Percentiles rank a stretch among this genome's conserved stretches.
Evolutionary conservation across 2,329 filamentous ascomycete genomes (phyloP).

Genomic region (Pseudocercospora ulei): DNA sequence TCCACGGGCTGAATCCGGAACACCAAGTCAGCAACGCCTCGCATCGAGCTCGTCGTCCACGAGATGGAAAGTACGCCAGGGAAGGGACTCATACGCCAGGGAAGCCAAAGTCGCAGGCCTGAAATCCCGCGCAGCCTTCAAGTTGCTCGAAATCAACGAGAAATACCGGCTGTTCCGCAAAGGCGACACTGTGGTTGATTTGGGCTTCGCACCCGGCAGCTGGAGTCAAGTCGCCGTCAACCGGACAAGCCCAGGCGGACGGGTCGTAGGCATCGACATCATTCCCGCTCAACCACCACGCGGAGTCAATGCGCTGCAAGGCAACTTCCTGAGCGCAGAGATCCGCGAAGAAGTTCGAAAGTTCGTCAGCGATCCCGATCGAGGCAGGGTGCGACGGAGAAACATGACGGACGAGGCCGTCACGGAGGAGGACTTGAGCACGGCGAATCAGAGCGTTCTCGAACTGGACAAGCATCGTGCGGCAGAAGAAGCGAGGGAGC

Average conservation of each 20-base stretch:
- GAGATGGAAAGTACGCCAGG: conserved; percentile 74
- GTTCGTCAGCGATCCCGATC: conserved; percentile 58
- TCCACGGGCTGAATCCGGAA: conserved; percentile 1
- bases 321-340: conserved; percentile 69
- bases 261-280: conserved; percentile 84
- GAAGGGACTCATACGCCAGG: conserved; percentile 59
- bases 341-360: conserved; percentile 69
- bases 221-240: conserved; percentile 72
- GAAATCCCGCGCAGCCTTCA: conserved; percentile 88
- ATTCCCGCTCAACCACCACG: conserved; percentile 83
- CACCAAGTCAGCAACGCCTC: conserved; percentile 3
- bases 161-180: conserved; percentile 68
- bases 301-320: conserved; percentile 90
- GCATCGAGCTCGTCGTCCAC: conserved; percentile 51
- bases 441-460: conserved; percentile 51
- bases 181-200: conserved; percentile 79
- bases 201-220: conserved; percentile 65
- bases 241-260: conserved; percentile 58
- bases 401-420: conserved; percentile 26
- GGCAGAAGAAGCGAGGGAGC: conserved; percentile 21
- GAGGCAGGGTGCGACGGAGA: conserved; percentile 42
- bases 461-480: conserved; percentile 50
- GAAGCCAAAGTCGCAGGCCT: conserved; percentile 69
- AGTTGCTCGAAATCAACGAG: conserved; percentile 79
- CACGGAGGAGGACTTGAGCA: conserved; percentile 37